Conservation (phyloP, 2,329 filamentous ascomycete genomes). For the Phialophora verrucosa region DNA sequence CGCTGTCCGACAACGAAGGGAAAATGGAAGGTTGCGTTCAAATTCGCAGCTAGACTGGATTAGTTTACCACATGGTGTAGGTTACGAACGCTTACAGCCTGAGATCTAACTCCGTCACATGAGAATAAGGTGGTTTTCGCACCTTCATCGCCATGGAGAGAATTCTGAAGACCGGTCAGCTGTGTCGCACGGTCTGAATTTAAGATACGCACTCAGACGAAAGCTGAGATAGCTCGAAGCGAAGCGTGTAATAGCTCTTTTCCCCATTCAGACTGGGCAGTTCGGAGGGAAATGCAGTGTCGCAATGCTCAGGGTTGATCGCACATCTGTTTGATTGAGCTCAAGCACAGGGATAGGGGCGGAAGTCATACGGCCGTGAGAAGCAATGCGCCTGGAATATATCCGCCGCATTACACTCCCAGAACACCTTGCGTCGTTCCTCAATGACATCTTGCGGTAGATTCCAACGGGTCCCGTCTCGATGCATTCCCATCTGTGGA, state of each 20-base stretch:
- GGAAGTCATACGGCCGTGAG: constrained; percentile 16
- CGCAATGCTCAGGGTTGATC: constrained; percentile 29
- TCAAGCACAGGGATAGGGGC: constrained; percentile 1
- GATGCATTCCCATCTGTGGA: constrained; percentile 26
- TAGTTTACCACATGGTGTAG: not conserved
- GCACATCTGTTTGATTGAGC: constrained; percentile 1
- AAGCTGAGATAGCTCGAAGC: constrained; percentile 27
- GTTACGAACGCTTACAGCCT: constrained; percentile 10
- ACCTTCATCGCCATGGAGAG: constrained; percentile 26
- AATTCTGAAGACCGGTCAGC: constrained; percentile 14
- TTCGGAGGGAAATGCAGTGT: constrained; percentile 24
- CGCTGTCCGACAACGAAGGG: constrained; percentile 23
- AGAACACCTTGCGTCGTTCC: constrained; percentile 28
- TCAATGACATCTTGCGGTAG: constrained; percentile 21
- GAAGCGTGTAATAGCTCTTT: constrained; percentile 24
- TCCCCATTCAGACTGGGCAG: constrained; percentile 17
- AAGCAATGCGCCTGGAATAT: constrained; percentile 27
- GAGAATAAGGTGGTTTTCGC: constrained; percentile 22
- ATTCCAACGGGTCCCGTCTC: constrained; percentile 25
- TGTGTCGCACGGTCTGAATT: not conserved
- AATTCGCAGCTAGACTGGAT: constrained; percentile 13
- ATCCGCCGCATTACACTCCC: constrained; percentile 28
- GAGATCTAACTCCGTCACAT: constrained; percentile 19
- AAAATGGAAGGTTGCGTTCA: constrained; percentile 22
- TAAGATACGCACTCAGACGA: constrained; percentile 16